phyloP scores from a whole-genome alignment of 331 rosid species.

The Arachis monticola region DNA sequence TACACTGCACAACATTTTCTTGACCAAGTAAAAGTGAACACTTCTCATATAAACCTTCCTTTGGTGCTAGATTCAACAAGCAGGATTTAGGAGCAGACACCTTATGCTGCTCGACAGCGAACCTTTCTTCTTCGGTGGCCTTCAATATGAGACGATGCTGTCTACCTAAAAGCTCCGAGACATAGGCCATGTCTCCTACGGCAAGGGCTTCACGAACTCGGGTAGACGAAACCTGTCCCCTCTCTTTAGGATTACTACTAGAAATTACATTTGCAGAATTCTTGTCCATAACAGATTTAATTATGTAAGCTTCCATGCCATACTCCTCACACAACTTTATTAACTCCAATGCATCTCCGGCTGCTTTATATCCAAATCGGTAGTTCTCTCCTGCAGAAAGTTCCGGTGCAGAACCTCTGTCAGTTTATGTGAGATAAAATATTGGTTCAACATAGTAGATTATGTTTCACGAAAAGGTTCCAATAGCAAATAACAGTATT shows the following conservation, averaged over 20 bases:
- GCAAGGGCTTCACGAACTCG: constrained; percentile 86
- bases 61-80: constrained; percentile 80
- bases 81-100: constrained; percentile 72
- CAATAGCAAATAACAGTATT: not conserved
- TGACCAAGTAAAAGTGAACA: constrained; percentile 55
- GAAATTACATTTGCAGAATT: constrained; percentile 47
- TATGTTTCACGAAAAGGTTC: no score
- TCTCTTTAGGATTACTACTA: constrained; percentile 63
- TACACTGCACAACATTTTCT: constrained; percentile 57
- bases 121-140: constrained; percentile 53
- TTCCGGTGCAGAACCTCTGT: constrained; percentile 36
- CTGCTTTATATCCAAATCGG: constrained; percentile 94
- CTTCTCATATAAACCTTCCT: constrained; percentile 82
- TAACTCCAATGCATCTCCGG: constrained; percentile 82
- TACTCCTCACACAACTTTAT: constrained; percentile 79
- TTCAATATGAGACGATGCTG: constrained; percentile 70
- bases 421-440: not conserved
- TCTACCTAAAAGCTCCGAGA: constrained; percentile 86
- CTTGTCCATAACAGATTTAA: constrained; percentile 91
- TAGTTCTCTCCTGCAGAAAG: constrained; percentile 85
- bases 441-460: no score
- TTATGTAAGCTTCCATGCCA: constrained; percentile 76
- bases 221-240: constrained; percentile 93
- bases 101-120: constrained; percentile 47
- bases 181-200: constrained; percentile 80